Conservation (phyloP, 2,329 filamentous ascomycete species). For the Phyllosticta citribraziliensis region DNA sequence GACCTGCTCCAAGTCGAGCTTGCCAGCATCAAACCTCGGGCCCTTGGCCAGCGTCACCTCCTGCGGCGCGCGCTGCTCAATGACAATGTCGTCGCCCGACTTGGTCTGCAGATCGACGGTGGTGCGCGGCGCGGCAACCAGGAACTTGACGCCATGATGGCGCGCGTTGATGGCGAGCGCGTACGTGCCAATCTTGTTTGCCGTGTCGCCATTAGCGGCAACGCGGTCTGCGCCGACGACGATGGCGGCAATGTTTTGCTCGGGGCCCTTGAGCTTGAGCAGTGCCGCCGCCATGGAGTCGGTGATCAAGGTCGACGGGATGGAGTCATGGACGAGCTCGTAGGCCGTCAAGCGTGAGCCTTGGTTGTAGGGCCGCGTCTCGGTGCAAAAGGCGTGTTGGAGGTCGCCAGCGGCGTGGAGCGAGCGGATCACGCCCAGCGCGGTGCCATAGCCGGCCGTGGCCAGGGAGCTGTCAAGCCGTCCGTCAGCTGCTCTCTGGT, state of each 20-base stretch:
- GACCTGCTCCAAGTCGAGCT: slow-evolving; percentile 51
- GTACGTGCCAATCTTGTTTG: slow-evolving; percentile 98
- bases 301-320: slow-evolving; percentile 84
- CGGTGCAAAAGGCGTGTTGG: slow-evolving; percentile 85
- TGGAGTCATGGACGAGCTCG: slow-evolving; percentile 87
- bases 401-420: slow-evolving; percentile 58
- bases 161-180: slow-evolving; percentile 80
- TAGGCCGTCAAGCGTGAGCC: slow-evolving; percentile 90
- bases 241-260: slow-evolving; percentile 68
- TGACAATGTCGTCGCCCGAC: slow-evolving; percentile 70
- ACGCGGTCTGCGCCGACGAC: slow-evolving; percentile 93
- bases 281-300: slow-evolving; percentile 94
- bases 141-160: slow-evolving; percentile 82
- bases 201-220: slow-evolving; percentile 91
- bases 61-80: slow-evolving; percentile 72
- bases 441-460: slow-evolving; percentile 95
- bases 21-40: slow-evolving; percentile 55
- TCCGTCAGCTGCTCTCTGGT: slow-evolving; percentile 1
- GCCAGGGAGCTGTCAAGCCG: slow-evolving; percentile 59
- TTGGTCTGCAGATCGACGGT: slow-evolving; percentile 80
- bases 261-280: slow-evolving; percentile 51
- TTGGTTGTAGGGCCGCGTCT: slow-evolving; percentile 96
- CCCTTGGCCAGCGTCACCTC: slow-evolving; percentile 83
- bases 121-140: slow-evolving; percentile 89
- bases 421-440: slow-evolving; percentile 84